Conservation (phyloP, 768 basidiomycete genomes). For the Mycena haematopus region DNA sequence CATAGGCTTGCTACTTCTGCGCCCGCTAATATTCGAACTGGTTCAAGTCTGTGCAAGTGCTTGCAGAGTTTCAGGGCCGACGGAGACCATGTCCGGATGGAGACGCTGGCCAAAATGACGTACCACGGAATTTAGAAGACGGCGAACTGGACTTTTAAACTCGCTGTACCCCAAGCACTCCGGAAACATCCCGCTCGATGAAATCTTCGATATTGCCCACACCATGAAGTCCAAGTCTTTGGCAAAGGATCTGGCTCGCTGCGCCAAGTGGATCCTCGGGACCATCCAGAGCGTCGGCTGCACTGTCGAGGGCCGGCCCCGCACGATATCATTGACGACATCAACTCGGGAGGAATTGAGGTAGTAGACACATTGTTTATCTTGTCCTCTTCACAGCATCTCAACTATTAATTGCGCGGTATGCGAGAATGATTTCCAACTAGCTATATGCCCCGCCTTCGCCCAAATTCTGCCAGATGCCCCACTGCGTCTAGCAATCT, state of each 20-base stretch:
- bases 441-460: slow-evolving; percentile 37
- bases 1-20: no score
- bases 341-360: slow-evolving; percentile 85
- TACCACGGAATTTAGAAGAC: no score
- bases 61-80: no score
- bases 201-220: slow-evolving; percentile 94
- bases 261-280: slow-evolving; percentile 97
- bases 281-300: slow-evolving; percentile 97
- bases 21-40: no score
- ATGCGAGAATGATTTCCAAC: not conserved
- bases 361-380: slow-evolving; percentile 63
- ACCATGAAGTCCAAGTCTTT: slow-evolving; percentile 95
- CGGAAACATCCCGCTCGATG: slow-evolving; percentile 92
- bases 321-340: slow-evolving; percentile 91
- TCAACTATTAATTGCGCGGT: slow-evolving; percentile 20
- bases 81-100: no score
- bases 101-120: no score
- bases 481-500: slow-evolving; percentile 76
- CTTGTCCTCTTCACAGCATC: slow-evolving; percentile 34
- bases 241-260: slow-evolving; percentile 88
- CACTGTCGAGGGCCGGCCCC: slow-evolving; percentile 94
- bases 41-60: no score
- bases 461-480: slow-evolving; percentile 71
- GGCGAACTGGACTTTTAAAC: no score
- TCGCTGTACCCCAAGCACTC: no score